These are phyloP conservation scores for Endogone sp. DNA, from an alignment of 192 early-diverging fungal species.

Conservation along the genomic window DNA sequence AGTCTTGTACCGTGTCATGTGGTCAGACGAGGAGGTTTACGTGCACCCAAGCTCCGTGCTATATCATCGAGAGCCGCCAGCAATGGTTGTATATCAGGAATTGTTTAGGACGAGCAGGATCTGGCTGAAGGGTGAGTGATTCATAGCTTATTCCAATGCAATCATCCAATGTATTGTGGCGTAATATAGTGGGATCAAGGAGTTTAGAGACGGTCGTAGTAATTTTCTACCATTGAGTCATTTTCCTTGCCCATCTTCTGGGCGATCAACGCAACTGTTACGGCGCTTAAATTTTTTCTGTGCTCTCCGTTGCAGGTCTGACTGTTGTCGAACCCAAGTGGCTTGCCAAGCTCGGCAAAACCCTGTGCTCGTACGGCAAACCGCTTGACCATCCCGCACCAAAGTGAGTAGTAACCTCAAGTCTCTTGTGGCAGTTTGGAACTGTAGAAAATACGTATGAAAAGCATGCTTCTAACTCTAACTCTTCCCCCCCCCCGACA, in stretches of 20 bases:
- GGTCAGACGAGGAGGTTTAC: slow-evolving; percentile 69
- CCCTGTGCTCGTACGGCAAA: slow-evolving; percentile 69
- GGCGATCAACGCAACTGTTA: too few relatives aligned
- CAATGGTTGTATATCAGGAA: slow-evolving; percentile 70
- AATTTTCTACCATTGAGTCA: too few relatives aligned
- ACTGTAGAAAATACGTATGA: too few relatives aligned
- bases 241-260: too few relatives aligned
- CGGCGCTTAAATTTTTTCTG: slow-evolving; percentile 8
- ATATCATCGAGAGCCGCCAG: slow-evolving; percentile 59
- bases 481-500: too few relatives aligned
- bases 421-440: too few relatives aligned
- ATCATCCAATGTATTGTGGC: too few relatives aligned
- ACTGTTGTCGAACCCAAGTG: slow-evolving; percentile 76
- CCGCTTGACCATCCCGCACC: slow-evolving; percentile 74
- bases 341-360: slow-evolving; percentile 73
- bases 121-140: slow-evolving; percentile 26
- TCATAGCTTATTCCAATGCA: too few relatives aligned
- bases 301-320: slow-evolving; percentile 56
- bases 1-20: slow-evolving; percentile 66
- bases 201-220: too few relatives aligned
- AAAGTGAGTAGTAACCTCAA: slow-evolving; percentile 42
- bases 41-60: slow-evolving; percentile 68
- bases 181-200: too few relatives aligned
- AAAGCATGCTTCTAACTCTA: too few relatives aligned
- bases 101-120: slow-evolving; percentile 55